These are phyloP conservation scores for Suillus occidentalis DNA, from an alignment of 768 basidiomycete species.

Conservation along the genomic window DNA sequence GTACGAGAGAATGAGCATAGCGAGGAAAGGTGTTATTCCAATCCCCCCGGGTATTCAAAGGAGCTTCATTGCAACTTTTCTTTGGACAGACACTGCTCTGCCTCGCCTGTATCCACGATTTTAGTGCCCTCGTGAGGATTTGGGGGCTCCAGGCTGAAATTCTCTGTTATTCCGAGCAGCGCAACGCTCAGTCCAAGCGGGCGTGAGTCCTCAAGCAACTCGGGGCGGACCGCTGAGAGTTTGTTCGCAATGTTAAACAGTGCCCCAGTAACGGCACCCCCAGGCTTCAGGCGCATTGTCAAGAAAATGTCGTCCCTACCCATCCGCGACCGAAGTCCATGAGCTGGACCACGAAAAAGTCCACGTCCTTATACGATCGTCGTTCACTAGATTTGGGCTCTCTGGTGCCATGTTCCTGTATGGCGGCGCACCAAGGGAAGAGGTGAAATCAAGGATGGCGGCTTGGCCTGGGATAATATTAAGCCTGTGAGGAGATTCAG, in stretches of 20 bases:
- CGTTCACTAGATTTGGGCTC: constrained; percentile 55
- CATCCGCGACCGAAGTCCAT: background rate
- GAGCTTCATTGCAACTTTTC: constrained; percentile 23
- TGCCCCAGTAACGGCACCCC: constrained; percentile 53
- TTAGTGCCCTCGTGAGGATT: background rate
- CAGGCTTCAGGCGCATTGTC: constrained; percentile 58
- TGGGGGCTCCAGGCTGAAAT: constrained; percentile 40
- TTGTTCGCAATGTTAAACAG: constrained; percentile 51
- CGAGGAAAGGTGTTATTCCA: constrained; percentile 64
- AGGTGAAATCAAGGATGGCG: constrained; percentile 52
- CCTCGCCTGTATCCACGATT: background rate
- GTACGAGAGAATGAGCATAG: constrained; percentile 40
- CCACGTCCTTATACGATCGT: constrained; percentile 66
- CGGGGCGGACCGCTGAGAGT: constrained; percentile 39
- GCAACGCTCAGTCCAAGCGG: constrained; percentile 41
- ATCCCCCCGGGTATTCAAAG: constrained; percentile 66
- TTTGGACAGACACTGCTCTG: background rate
- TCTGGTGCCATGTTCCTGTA: constrained; percentile 57
- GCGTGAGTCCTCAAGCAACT: constrained; percentile 40
- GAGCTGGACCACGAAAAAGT: too few species aligned
- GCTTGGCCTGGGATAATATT: constrained; percentile 49
- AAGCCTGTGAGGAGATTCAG: constrained; percentile 36
- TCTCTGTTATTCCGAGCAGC: constrained; percentile 53
- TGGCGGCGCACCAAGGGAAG: constrained; percentile 44
- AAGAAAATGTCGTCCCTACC: constrained; percentile 33